Conservation (phyloP, 441 rosid species). For the Euphorbia schlechtendalii region DNA sequence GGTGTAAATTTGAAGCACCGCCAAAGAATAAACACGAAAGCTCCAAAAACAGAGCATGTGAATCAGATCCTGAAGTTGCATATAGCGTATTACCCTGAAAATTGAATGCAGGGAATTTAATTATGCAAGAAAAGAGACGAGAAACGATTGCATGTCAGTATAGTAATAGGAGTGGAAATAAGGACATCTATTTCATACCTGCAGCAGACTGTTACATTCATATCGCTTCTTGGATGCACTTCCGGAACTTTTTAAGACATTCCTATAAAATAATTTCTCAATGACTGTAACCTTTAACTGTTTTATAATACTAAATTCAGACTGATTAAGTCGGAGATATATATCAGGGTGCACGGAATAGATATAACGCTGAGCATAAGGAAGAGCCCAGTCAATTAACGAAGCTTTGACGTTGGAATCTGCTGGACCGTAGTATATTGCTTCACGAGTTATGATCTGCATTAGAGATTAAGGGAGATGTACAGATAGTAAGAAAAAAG, state of each 20-base stretch:
- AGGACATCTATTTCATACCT: conserved; percentile 43
- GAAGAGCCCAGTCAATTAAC: conserved; percentile 81
- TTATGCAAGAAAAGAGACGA: not conserved
- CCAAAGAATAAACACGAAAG: conserved; percentile 70
- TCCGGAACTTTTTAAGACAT: conserved; percentile 46
- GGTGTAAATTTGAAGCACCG: conserved; percentile 60
- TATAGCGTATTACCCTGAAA: conserved; percentile 72
- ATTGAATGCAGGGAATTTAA: conserved; percentile 9
- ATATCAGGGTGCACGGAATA: conserved; percentile 48
- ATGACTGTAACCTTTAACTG: conserved; percentile 54
- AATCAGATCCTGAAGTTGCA: conserved; percentile 47
- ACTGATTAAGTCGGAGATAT: conserved; percentile 48
- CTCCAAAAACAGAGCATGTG: conserved; percentile 77
- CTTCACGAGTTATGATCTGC: conserved; percentile 81
- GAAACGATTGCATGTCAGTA: not conserved
- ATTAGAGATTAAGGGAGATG: conserved; percentile 7
- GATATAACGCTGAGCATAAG: conserved; percentile 89
- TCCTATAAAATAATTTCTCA: conserved; percentile 58
- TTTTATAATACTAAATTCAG: conserved; percentile 42
- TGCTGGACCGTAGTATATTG: conserved; percentile 44
- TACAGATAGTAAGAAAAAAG: not conserved
- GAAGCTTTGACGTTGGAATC: conserved; percentile 49
- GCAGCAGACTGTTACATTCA: conserved; percentile 64
- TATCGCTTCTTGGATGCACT: conserved; percentile 44
- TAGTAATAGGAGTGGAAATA: not conserved